phyloP scores from a whole-genome alignment of 345 rosid genomes.

The Populus nigra region DNA sequence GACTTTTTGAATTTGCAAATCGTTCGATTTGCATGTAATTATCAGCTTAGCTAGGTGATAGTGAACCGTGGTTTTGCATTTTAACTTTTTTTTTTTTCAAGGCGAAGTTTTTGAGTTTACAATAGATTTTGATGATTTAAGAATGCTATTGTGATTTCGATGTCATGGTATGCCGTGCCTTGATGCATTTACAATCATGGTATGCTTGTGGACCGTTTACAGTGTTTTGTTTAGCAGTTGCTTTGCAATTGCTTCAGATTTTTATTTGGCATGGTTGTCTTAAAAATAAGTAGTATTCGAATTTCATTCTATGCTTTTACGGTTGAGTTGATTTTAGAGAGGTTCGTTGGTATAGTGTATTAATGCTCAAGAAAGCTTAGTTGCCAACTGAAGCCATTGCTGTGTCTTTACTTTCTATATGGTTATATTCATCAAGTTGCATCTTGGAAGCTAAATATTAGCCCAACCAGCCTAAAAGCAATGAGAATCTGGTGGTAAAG shows the following conservation, averaged over 20 bases:
- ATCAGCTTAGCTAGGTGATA: not conserved
- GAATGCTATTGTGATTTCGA: not conserved
- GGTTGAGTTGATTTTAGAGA: not conserved
- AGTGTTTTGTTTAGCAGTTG: not conserved
- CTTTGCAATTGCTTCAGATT: not conserved
- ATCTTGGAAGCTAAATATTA: not conserved
- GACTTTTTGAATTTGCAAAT: not conserved
- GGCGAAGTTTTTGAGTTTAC: too few relatives aligned
- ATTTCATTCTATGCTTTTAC: not conserved
- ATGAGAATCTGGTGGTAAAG: not conserved
- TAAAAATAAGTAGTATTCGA: not conserved
- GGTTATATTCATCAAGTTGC: not conserved
- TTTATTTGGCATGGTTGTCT: slow-evolving; percentile 1
- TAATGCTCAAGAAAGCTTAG: not conserved
- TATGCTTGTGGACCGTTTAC: not conserved
- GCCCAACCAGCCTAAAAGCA: not conserved
- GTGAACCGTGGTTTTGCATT: not conserved
- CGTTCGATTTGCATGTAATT: not conserved
- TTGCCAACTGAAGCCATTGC: not conserved
- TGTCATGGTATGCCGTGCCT: not conserved
- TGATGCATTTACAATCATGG: not conserved
- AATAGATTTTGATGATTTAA: not conserved
- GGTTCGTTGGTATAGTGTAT: not conserved
- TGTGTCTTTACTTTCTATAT: not conserved
- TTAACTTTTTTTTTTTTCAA: too few relatives aligned